A percentile compares a stretch with the other conserved stretches of the same genome.
These are phyloP conservation scores for Trypanosomatidae sp. DNA, from an alignment of 208 protist species.

Conservation along the genomic window DNA sequence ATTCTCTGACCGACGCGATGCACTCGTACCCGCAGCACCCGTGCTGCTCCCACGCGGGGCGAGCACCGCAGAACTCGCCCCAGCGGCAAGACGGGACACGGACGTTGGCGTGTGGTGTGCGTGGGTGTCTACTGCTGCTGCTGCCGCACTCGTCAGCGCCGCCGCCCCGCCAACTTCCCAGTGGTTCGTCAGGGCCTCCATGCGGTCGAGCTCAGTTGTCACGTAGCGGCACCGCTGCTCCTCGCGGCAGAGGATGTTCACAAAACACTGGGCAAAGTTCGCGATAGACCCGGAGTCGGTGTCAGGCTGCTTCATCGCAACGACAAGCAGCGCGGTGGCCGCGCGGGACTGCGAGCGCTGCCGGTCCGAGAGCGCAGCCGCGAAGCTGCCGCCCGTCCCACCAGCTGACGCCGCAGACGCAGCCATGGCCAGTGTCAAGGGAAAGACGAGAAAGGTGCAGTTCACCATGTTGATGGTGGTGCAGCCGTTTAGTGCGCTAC, in stretches of 20 bases:
- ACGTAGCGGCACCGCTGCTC: conserved; percentile 66
- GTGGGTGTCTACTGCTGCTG: too few relatives aligned
- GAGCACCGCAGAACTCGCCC: too few relatives aligned
- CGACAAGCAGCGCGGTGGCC: conserved; percentile 52
- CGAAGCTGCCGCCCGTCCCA: conserved; percentile 6
- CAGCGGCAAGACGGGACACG: too few relatives aligned
- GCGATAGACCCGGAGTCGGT: conserved; percentile 53
- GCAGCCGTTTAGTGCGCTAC: conserved; percentile 45
- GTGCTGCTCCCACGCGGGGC: too few relatives aligned
- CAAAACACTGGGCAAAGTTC: conserved; percentile 76
- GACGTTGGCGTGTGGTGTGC: too few relatives aligned
- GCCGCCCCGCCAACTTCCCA: conserved; percentile 29
- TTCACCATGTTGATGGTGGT: conserved; percentile 73
- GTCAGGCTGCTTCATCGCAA: conserved; percentile 72
- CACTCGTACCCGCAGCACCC: conserved; percentile 15
- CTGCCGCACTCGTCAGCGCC: conserved; percentile 19
- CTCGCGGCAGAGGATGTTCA: conserved; percentile 79
- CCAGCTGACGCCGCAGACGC: neutral
- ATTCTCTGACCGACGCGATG: neutral
- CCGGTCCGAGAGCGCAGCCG: conserved; percentile 5
- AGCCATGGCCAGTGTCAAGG: conserved; percentile 22
- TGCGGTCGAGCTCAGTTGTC: conserved; percentile 40
- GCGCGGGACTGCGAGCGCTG: conserved; percentile 7
- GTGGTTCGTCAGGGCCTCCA: conserved; percentile 44
- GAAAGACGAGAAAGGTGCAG: conserved; percentile 73